These are phyloP conservation scores for Phragmites australis DNA, from an alignment of 176 grass and related monocot genomes.

Conservation along the genomic window DNA sequence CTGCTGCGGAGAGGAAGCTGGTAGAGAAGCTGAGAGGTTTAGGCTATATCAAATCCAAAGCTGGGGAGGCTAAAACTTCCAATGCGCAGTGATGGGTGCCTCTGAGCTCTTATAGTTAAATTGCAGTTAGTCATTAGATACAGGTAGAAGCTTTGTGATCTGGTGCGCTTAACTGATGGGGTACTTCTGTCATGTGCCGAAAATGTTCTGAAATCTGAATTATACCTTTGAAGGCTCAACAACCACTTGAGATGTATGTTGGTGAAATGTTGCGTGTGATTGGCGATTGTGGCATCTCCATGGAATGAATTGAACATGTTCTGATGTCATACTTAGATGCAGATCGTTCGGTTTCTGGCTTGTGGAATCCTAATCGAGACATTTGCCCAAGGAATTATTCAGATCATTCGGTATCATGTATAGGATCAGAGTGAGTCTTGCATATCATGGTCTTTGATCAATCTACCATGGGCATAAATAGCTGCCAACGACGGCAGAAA, in stretches of 20 bases:
- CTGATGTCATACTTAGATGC: background rate
- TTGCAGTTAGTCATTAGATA: background rate
- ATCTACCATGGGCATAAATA: too few relatives aligned
- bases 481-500: too few relatives aligned
- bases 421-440: too few relatives aligned
- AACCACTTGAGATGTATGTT: background rate
- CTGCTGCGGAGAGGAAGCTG: slow-evolving; percentile 78
- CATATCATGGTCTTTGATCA: too few relatives aligned
- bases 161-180: background rate
- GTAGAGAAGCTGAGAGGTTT: slow-evolving; percentile 71
- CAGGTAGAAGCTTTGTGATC: background rate
- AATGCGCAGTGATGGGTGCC: background rate
- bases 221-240: background rate
- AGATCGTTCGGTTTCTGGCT: background rate
- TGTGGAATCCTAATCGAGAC: too few relatives aligned
- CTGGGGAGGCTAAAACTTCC: slow-evolving; percentile 23
- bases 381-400: too few relatives aligned
- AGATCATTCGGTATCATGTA: too few relatives aligned
- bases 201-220: slow-evolving; percentile 1
- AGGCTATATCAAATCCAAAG: slow-evolving; percentile 53
- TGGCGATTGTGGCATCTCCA: background rate
- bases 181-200: background rate
- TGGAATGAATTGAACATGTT: background rate
- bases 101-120: background rate
- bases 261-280: background rate